Conservation (phyloP, 148 eudicot species). For the Oxyria digyna region DNA sequence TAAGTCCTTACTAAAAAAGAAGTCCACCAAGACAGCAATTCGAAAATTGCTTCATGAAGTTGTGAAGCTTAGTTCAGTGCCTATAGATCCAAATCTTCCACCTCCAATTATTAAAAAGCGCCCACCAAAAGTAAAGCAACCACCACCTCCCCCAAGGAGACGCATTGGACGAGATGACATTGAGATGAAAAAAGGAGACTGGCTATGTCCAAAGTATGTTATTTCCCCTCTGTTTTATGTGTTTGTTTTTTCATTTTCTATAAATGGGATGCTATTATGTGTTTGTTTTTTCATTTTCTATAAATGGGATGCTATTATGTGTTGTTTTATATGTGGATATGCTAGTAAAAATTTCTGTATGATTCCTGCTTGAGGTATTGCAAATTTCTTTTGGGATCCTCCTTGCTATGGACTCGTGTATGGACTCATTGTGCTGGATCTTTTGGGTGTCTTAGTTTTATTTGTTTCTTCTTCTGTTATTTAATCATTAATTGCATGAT, state of each 20-base stretch:
- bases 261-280: neutral
- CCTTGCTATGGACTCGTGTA: neutral
- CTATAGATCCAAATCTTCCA: slow-evolving; percentile 92
- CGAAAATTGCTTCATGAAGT: slow-evolving; percentile 78
- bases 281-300: neutral
- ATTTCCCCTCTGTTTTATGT: slow-evolving; percentile 7
- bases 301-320: neutral
- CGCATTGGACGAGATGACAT: slow-evolving; percentile 86
- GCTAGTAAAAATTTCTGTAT: neutral
- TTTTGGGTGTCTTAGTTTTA: neutral
- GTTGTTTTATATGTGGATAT: no score
- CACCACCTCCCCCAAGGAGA: slow-evolving; percentile 91
- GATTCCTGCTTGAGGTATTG: neutral
- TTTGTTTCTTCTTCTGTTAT: neutral
- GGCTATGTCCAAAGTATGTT: slow-evolving; percentile 93
- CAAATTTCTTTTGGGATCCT: neutral
- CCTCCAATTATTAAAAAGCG: slow-evolving; percentile 82
- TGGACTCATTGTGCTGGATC: neutral
- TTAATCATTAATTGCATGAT: neutral
- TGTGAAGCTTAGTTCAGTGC: slow-evolving; percentile 82
- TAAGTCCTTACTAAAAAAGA: slow-evolving; percentile 56
- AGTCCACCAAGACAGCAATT: slow-evolving; percentile 54
- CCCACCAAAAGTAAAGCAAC: slow-evolving; percentile 90
- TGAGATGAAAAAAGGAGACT: slow-evolving; percentile 97
- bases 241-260: neutral